Evolutionary conservation across 169 alveolate species (phyloP).

Genomic region (Cryptosporidium ubiquitum): DNA sequence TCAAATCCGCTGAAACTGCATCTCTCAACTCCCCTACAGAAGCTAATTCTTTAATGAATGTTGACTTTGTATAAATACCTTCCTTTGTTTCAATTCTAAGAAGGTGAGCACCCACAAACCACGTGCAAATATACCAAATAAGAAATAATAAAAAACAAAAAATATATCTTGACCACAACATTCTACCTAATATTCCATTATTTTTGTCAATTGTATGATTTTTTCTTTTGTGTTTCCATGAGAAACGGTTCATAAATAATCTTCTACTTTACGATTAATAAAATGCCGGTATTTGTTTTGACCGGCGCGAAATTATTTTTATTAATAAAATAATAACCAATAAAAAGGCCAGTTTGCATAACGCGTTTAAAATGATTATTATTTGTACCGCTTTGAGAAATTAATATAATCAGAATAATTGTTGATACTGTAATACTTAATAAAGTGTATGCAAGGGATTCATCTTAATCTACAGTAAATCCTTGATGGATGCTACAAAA

Average conservation of each 20-base stretch:
- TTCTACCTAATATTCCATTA: conserved; percentile 9
- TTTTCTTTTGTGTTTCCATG: conserved; percentile 17
- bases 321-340: neutral
- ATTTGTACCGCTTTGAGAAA: conserved; percentile 6
- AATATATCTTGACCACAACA: conserved; percentile 25
- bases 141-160: conserved; percentile 17
- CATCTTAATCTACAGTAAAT: neutral
- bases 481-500: conserved; percentile 56
- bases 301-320: neutral
- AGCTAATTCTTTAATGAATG: conserved; percentile 28
- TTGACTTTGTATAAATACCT: conserved; percentile 40
- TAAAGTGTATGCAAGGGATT: conserved; percentile 12
- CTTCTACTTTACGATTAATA: neutral
- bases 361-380: neutral
- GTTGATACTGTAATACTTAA: neutral
- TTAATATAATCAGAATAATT: neutral
- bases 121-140: conserved; percentile 56
- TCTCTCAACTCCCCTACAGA: conserved; percentile 36
- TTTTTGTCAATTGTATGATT: neutral
- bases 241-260: conserved; percentile 62
- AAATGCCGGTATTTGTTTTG: conserved; percentile 3
- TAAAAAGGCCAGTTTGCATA: neutral
- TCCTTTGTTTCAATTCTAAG: conserved; percentile 45
- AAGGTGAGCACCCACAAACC: conserved; percentile 74
- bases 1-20: neutral